phyloP scores from a whole-genome alignment of 371 early-diverging fungal species.

The Phascolomyces articulosus region DNA sequence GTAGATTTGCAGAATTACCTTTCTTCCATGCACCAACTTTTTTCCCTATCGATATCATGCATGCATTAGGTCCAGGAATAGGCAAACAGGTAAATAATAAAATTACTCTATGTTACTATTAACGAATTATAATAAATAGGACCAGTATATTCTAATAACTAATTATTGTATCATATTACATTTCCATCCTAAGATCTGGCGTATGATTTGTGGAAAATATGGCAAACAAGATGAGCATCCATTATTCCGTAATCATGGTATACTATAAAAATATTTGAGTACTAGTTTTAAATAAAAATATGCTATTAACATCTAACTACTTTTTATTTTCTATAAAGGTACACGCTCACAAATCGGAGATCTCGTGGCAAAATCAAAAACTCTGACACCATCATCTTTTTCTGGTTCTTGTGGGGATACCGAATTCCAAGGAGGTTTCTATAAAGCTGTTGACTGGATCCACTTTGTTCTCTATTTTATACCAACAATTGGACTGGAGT shows the following conservation, averaged over 20 bases:
- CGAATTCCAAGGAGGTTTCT: neutral
- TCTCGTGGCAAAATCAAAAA: neutral
- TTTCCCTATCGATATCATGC: slow-evolving; percentile 7
- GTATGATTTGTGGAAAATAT: neutral
- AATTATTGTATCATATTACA: no score
- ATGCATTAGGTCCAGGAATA: neutral
- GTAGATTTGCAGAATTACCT: neutral
- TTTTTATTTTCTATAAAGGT: no score
- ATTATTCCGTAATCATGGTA: neutral
- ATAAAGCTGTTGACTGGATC: slow-evolving; percentile 7
- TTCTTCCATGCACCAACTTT: neutral
- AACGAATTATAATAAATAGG: no score
- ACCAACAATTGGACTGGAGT: no score
- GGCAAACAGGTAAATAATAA: neutral
- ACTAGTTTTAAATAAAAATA: no score
- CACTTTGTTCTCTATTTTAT: slow-evolving; percentile 4
- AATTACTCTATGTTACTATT: no score
- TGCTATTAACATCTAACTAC: no score
- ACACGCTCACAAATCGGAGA: neutral
- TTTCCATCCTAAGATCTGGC: no score
- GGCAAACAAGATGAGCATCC: neutral
- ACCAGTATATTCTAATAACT: no score
- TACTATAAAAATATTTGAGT: no score
- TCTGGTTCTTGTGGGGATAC: neutral
- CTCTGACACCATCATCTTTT: neutral